Evolutionary conservation across 2,329 filamentous ascomycete species (phyloP), one percentile per base, ranked within the genome.

Genomic region (Raffaelea ambrosiae): DNA sequence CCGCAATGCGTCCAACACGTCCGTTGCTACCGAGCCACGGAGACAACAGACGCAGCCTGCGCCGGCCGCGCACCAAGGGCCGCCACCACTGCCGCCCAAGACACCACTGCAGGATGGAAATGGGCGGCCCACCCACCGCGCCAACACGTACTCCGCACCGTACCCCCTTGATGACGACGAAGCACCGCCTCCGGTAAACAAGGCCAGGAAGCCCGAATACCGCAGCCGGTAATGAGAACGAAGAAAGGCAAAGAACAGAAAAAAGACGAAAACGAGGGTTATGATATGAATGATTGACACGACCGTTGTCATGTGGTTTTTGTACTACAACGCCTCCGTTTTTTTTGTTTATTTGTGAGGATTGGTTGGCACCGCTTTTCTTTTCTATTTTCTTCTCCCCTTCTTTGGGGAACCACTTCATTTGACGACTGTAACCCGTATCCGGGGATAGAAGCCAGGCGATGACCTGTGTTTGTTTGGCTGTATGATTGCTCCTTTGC

Each of bases 121-220:
- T 29, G 26, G 26, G 13, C 26, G 26, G 26, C 7, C 26, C 54
- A 21, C 38, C 43, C 5, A 20, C 31, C 13, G 23, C 39, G 9
- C 13, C 33, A 26, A 26, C 40, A 42, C 14, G 21, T 47, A 40
- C 61, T 51, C 58, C 9, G 74, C 87, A 31, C 89, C 89, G 1
- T 96, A 96, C 62, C 91, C 91, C 0, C 67, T 87, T 43, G 83
- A 81, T 41, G 78, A 94, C 58, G 86, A 84, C 22, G 83, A 85
- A 22, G 88, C 89, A 18, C 91, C 85, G 23, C 90, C 91, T 18
- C 91, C 91, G 3, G 88, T 94, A 8, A 94, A 95, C 58, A 86
- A 88, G 76, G 82, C 85, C 40, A 80, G 83, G 56, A 96, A 96
- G 64, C 91, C 91, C 1, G 83, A 86, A 43, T 87, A 83, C 44